phyloP scores from a whole-genome alignment of 2,329 filamentous ascomycete species.

The Endothia cerciana region DNA sequence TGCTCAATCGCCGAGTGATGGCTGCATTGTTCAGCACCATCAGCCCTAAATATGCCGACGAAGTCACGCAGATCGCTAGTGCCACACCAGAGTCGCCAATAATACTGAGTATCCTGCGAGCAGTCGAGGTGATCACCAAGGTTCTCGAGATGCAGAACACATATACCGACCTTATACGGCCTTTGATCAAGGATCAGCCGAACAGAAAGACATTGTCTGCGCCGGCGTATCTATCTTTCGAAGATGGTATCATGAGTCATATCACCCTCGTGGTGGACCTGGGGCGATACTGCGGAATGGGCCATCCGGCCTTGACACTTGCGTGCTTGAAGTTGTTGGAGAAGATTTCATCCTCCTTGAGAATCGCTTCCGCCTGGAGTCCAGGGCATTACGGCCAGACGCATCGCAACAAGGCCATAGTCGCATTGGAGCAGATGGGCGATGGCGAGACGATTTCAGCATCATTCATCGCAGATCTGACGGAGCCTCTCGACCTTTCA shows the following conservation, averaged over 20 bases:
- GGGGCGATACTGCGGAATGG: conserved; percentile 83
- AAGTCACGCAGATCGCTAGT: conserved; percentile 71
- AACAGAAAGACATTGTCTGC: conserved; percentile 65
- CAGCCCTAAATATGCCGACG: conserved; percentile 59
- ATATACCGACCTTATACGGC: conserved; percentile 86
- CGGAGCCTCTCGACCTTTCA: conserved; percentile 72
- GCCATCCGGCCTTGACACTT: conserved; percentile 78
- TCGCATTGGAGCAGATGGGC: conserved; percentile 81
- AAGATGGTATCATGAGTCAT: conserved; percentile 86
- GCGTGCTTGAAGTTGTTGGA: conserved; percentile 81
- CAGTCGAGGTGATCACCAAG: conserved; percentile 82
- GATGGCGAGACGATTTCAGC: conserved; percentile 80
- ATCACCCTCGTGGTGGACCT: conserved; percentile 79
- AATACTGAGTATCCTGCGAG: conserved; percentile 75
- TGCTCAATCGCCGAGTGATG: conserved; percentile 91
- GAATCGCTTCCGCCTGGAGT: conserved; percentile 72
- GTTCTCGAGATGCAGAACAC: conserved; percentile 88
- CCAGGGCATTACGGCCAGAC: conserved; percentile 63
- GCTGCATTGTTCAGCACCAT: conserved; percentile 76
- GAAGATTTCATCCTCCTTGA: conserved; percentile 82
- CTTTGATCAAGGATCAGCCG: conserved; percentile 70
- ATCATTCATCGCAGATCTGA: conserved; percentile 71
- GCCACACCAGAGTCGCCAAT: conserved; percentile 78
- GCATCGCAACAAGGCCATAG: conserved; percentile 81
- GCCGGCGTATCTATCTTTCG: conserved; percentile 83